Evolutionary conservation across 306 rosid species (phyloP).

Genomic region (Vigna nakashimae): DNA sequence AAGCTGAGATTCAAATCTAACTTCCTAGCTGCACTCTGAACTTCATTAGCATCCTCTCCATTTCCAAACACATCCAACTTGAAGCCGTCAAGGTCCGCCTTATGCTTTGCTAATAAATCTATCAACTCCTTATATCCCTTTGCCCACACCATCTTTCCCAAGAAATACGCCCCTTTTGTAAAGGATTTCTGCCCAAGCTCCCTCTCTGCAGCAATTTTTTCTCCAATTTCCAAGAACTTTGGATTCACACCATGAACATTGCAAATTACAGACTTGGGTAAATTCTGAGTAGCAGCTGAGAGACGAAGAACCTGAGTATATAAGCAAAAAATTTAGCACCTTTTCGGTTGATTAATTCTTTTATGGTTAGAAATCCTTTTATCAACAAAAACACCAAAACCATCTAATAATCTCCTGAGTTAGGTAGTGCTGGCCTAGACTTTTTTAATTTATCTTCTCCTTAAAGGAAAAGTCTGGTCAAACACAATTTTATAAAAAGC

Average conservation of each 20-base stretch:
- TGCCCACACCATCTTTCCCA: conserved; percentile 99
- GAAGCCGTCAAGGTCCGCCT: conserved; percentile 82
- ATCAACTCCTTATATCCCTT: conserved; percentile 92
- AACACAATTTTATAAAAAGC: not conserved
- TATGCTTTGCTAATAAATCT: conserved; percentile 79
- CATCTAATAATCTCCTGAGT: conserved; percentile 20
- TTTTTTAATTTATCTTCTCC: not conserved
- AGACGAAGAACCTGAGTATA: conserved; percentile 91
- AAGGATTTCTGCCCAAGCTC: conserved; percentile 80
- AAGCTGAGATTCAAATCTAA: conserved; percentile 89
- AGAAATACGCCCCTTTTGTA: conserved; percentile 96
- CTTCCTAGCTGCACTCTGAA: conserved; percentile 79
- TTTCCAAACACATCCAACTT: conserved; percentile 92
- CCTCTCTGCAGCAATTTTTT: conserved; percentile 74
- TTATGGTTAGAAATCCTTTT: conserved; percentile 11
- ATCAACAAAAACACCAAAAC: conserved; percentile 17
- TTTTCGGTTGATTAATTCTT: conserved; percentile 31
- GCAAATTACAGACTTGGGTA: conserved; percentile 89
- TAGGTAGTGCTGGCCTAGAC: not conserved
- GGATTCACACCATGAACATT: conserved; percentile 99
- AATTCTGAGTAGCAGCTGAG: conserved; percentile 95
- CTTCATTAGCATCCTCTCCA: conserved; percentile 96
- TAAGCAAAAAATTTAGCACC: conserved; percentile 33
- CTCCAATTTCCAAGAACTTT: conserved; percentile 88
- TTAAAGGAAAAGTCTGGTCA: not conserved